A percentile compares a stretch with the other conserved stretches of the same genome.
phyloP scores from a whole-genome alignment of 148 eudicot species.

The Silene latifolia region DNA sequence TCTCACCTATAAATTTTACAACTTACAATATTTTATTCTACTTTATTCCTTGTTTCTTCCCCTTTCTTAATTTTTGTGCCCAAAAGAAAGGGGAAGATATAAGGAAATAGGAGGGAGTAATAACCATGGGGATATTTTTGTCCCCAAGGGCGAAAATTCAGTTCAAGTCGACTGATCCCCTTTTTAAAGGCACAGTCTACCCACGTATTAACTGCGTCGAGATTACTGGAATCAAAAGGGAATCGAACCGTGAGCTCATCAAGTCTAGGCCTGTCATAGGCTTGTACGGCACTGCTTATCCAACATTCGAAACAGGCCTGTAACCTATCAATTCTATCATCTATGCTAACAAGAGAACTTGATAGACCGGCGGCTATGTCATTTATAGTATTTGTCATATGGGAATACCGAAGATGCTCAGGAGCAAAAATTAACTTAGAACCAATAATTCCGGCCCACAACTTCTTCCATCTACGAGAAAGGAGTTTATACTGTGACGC shows the following conservation, averaged over 20 bases:
- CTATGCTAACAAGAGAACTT: not conserved
- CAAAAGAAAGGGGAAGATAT: too few species aligned
- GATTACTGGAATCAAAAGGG: not conserved
- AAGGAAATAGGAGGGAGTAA: too few species aligned
- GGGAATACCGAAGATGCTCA: not conserved
- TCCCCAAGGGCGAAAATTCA: not conserved
- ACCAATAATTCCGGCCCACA: not conserved
- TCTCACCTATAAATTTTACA: too few species aligned
- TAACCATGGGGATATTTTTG: not conserved
- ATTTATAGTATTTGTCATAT: not conserved
- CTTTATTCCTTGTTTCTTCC: too few species aligned
- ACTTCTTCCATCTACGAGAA: conserved; percentile 1
- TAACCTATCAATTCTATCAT: not conserved
- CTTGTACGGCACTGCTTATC: conserved; percentile 4
- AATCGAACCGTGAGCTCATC: conserved; percentile 16
- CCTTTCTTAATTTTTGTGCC: too few species aligned
- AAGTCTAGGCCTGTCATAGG: not conserved
- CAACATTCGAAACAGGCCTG: not conserved
- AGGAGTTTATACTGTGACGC: not conserved
- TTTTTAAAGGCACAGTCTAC: conserved; percentile 12
- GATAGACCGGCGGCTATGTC: too few species aligned
- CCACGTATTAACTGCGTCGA: conserved; percentile 3
- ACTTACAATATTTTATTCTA: too few species aligned
- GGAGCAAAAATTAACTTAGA: not conserved
- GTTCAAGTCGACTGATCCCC: conserved; percentile 13